Conservation (phyloP, 352 stramenopile genomes). For the Pythium scleroteichum region DNA sequence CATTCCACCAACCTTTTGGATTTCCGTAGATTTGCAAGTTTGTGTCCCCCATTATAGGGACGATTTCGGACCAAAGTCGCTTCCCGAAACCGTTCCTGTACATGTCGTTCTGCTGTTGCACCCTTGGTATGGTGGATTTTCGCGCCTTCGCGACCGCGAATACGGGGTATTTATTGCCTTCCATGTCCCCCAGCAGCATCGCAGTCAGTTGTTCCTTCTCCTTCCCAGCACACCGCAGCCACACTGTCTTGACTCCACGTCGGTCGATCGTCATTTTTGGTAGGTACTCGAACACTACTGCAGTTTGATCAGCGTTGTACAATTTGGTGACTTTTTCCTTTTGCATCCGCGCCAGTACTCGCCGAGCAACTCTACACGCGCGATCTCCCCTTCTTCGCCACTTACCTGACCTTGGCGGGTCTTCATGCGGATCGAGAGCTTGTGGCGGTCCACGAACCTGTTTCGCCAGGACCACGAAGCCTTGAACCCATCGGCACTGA, state of each 20-base stretch:
- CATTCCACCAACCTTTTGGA: constrained; percentile 25
- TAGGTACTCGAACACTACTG: constrained; percentile 4
- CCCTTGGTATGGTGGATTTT: not conserved
- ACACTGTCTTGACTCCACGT: constrained; percentile 2
- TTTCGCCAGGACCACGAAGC: constrained; percentile 11
- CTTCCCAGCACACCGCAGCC: constrained; percentile 8
- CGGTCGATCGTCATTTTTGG: not conserved
- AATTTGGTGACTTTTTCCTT: not conserved
- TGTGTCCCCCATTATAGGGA: not conserved
- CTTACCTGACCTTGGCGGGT: constrained; percentile 8
- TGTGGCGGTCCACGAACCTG: constrained; percentile 11
- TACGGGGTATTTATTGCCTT: constrained; percentile 8
- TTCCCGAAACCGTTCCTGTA: constrained; percentile 12
- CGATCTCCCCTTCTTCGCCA: not conserved
- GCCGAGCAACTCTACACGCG: not conserved
- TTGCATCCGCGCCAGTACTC: constrained; percentile 5
- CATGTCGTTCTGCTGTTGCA: constrained; percentile 9
- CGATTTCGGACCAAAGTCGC: not conserved
- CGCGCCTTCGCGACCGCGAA: not conserved
- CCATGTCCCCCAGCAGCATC: constrained; percentile 8
- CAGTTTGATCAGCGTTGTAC: constrained; percentile 11
- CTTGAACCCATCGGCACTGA: too few relatives aligned
- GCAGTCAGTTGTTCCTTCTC: constrained; percentile 3
- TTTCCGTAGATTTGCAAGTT: constrained; percentile 10
- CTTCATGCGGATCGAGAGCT: constrained; percentile 10